These are phyloP conservation scores for Fraxinus greggii DNA, from an alignment of 305 asterid species.

Conservation along the genomic window DNA sequence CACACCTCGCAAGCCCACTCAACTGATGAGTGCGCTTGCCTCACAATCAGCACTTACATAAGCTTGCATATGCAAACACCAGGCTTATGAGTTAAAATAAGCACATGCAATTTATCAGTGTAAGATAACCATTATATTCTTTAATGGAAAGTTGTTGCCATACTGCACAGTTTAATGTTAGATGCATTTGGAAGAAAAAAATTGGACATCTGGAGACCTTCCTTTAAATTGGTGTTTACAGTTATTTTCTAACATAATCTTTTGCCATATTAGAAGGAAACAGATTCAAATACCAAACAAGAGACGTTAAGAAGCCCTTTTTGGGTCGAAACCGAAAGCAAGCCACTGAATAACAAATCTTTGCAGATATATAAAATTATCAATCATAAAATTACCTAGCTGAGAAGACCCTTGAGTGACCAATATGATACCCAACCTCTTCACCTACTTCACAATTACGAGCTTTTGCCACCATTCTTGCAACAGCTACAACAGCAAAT, in stretches of 20 bases:
- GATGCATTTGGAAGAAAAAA: background rate
- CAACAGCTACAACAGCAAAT: slow-evolving; percentile 97
- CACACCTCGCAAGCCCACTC: background rate
- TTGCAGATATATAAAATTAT: slow-evolving; percentile 1
- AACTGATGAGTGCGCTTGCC: background rate
- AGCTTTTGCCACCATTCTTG: slow-evolving; percentile 84
- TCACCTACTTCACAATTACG: slow-evolving; percentile 88
- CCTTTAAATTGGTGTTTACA: background rate
- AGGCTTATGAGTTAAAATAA: background rate
- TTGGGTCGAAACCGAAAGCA: background rate
- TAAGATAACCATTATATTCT: slow-evolving; percentile 7
- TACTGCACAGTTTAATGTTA: background rate
- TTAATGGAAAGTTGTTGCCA: background rate
- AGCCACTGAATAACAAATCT: slow-evolving; percentile 1
- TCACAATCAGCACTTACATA: background rate
- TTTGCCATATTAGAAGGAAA: slow-evolving; percentile 6
- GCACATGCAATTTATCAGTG: slow-evolving; percentile 1
- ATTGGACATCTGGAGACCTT: slow-evolving; percentile 3
- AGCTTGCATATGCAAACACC: slow-evolving; percentile 2
- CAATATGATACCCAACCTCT: slow-evolving; percentile 95
- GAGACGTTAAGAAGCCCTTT: background rate
- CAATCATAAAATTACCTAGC: slow-evolving; percentile 48
- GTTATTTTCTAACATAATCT: background rate
- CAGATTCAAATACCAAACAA: background rate
- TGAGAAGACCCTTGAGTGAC: slow-evolving; percentile 84